phyloP scores from a whole-genome alignment of 257 asterid genomes.

The Pogostemon cablin region DNA sequence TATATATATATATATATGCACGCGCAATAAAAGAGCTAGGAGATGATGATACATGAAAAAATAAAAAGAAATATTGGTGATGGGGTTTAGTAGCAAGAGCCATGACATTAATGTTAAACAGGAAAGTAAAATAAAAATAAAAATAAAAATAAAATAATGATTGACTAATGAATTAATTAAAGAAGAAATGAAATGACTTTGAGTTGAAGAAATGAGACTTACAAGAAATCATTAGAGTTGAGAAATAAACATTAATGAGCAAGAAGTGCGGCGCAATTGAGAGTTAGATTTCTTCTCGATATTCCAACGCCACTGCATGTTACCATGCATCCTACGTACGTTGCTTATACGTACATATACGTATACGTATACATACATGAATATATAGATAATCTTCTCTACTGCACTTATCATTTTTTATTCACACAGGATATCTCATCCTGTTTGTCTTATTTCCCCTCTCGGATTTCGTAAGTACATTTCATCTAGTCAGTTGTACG shows the following conservation, averaged over 20 bases:
- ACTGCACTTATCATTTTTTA: too few relatives aligned
- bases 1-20: too few relatives aligned
- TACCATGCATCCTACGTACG: slow-evolving; percentile 39
- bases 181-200: slow-evolving; percentile 6
- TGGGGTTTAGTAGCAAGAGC: not conserved
- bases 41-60: too few relatives aligned
- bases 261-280: slow-evolving; percentile 61
- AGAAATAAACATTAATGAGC: slow-evolving; percentile 51
- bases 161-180: not conserved
- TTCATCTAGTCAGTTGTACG: too few relatives aligned
- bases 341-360: slow-evolving; percentile 34
- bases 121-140: not conserved
- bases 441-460: too few relatives aligned
- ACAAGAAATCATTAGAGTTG: slow-evolving; percentile 37
- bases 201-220: slow-evolving; percentile 39
- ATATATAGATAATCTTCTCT: not conserved
- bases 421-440: too few relatives aligned
- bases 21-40: too few relatives aligned
- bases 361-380: slow-evolving; percentile 21
- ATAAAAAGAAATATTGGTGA: too few relatives aligned
- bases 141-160: slow-evolving; percentile 11
- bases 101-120: not conserved
- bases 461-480: too few relatives aligned
- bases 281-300: slow-evolving; percentile 53
- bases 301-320: slow-evolving; percentile 43